Evolutionary conservation across 306 rosid genomes (phyloP).

Genomic region (Canavalia ensiformis): DNA sequence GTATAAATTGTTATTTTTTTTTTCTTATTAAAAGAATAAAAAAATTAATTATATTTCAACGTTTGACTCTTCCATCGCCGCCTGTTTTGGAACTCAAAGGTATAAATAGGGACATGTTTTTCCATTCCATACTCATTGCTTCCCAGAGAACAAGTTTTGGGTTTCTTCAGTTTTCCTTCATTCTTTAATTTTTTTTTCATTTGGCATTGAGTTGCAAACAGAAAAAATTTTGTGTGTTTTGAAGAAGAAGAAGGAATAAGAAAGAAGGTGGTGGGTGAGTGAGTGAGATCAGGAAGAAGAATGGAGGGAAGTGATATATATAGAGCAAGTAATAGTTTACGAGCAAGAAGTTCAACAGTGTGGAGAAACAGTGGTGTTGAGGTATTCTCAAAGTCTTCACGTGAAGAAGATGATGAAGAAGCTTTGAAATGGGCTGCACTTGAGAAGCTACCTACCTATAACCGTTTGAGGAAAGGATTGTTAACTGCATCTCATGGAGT

Average conservation of each 20-base stretch:
- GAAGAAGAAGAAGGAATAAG: not conserved
- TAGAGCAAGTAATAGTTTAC: constrained; percentile 49
- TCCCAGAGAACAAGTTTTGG: not conserved
- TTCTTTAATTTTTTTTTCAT: not conserved
- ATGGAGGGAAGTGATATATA: constrained; percentile 66
- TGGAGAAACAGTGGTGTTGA: constrained; percentile 67
- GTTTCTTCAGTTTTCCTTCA: not conserved
- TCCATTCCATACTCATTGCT: not conserved
- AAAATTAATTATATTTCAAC: not conserved
- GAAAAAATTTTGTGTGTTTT: not conserved
- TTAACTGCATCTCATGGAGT: constrained; percentile 59
- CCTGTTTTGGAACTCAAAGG: not conserved
- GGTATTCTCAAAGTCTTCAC: constrained; percentile 64
- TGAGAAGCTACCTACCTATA: constrained; percentile 82
- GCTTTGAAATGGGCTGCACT: constrained; percentile 86
- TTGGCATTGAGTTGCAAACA: not conserved
- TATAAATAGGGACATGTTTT: constrained; percentile 24
- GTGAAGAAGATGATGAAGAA: constrained; percentile 73
- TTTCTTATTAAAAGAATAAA: not conserved
- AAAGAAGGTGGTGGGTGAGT: not conserved
- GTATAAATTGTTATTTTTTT: not conserved
- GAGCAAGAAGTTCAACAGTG: constrained; percentile 49
- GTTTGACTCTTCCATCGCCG: constrained; percentile 33
- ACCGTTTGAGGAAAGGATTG: constrained; percentile 75
- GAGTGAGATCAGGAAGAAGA: too few species aligned